Evolutionary conservation across 2,329 filamentous ascomycete genomes (phyloP).

Genomic region (Pezicula radicicola): DNA sequence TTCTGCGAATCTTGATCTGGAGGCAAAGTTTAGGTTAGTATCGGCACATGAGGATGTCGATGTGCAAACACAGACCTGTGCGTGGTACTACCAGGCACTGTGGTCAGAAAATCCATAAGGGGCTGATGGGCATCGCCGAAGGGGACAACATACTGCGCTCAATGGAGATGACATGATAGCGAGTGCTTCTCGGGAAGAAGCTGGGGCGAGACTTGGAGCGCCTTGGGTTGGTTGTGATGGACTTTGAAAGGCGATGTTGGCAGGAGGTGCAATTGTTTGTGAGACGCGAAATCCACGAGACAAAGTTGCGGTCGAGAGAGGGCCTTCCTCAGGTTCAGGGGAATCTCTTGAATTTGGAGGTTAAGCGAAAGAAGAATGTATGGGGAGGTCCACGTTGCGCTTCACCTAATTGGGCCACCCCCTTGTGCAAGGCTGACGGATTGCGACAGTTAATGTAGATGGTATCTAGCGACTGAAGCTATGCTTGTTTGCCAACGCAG

Average conservation of each 20-base stretch:
- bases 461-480: too few species aligned
- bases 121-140: slow-evolving; percentile 13
- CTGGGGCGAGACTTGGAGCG: slow-evolving; percentile 11
- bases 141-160: slow-evolving; percentile 44
- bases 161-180: slow-evolving; percentile 48
- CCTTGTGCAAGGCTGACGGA: not conserved
- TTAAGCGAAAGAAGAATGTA: slow-evolving; percentile 15
- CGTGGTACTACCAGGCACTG: slow-evolving; percentile 22
- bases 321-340: slow-evolving; percentile 21
- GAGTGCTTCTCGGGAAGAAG: slow-evolving; percentile 6
- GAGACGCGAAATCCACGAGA: slow-evolving; percentile 18
- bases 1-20: slow-evolving; percentile 94
- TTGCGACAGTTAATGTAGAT: too few species aligned
- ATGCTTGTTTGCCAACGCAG: too few species aligned
- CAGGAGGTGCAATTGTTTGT: slow-evolving; percentile 14
- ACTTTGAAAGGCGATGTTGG: slow-evolving; percentile 14
- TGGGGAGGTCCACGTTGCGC: slow-evolving; percentile 2
- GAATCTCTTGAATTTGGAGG: slow-evolving; percentile 11
- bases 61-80: slow-evolving; percentile 20
- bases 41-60: slow-evolving; percentile 11
- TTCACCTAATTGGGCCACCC: slow-evolving; percentile 8
- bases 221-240: slow-evolving; percentile 9
- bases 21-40: slow-evolving; percentile 24
- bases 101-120: slow-evolving; percentile 27
- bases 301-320: slow-evolving; percentile 19